Evolutionary conservation across 2,329 filamentous ascomycete species (phyloP).

Genomic region (Metarhizium anisopliae): DNA sequence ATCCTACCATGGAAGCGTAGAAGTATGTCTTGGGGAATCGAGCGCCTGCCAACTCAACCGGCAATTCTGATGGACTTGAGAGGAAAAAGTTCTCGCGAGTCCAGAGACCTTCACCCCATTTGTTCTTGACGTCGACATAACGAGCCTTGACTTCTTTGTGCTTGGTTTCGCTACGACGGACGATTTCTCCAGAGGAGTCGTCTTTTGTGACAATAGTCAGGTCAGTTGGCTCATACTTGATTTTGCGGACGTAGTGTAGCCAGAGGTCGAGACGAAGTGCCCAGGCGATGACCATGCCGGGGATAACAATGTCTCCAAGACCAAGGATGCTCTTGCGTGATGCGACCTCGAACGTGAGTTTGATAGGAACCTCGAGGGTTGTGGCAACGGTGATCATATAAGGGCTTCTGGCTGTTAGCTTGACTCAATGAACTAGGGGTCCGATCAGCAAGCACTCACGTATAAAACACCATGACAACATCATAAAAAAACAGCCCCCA

Average conservation of each 20-base stretch:
- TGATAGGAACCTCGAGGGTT: conserved; percentile 84
- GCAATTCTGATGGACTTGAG: conserved; percentile 14
- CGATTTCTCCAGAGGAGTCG: conserved; percentile 21
- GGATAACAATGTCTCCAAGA: conserved; percentile 87
- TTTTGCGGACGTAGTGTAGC: conserved; percentile 66
- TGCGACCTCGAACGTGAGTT: conserved; percentile 66
- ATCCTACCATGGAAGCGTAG: conserved; percentile 65
- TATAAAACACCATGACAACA: conserved; percentile 86
- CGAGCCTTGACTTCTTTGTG: conserved; percentile 40
- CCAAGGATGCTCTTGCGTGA: conserved; percentile 75
- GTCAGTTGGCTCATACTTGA: conserved; percentile 34
- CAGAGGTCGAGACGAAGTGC: conserved; percentile 89
- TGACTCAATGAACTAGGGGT: neutral
- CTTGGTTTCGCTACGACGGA: conserved; percentile 28
- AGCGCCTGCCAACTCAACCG: conserved; percentile 27
- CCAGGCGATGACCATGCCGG: conserved; percentile 81
- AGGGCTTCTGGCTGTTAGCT: conserved; percentile 37
- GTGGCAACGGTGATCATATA: conserved; percentile 85
- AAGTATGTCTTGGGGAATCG: conserved; percentile 82
- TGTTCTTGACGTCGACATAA: conserved; percentile 54
- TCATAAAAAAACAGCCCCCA: conserved; percentile 85
- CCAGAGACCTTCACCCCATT: conserved; percentile 84
- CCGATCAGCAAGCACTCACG: conserved; percentile 34
- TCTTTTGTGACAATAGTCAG: conserved; percentile 26
- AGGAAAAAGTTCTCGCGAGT: conserved; percentile 30